Evolutionary conservation across 2,329 filamentous ascomycete species (phyloP).

Genomic region (Dactylellina drechsleri): DNA sequence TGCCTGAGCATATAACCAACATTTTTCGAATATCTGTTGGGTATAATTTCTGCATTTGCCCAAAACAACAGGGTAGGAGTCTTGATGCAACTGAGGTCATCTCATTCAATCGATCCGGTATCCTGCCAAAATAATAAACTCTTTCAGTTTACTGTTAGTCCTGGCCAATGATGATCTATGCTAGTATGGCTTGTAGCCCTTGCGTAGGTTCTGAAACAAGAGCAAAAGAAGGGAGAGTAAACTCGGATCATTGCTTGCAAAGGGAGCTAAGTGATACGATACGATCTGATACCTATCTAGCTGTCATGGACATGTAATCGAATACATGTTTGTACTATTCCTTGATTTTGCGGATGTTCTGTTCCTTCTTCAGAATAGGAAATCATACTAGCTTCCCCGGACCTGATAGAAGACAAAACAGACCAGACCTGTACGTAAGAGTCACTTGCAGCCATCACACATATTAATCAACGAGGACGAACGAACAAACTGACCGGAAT

Average conservation of each 20-base stretch:
- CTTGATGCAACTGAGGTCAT: not conserved
- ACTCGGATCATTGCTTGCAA: constrained; percentile 7
- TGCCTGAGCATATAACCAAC: no score
- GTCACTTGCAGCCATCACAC: constrained; percentile 53
- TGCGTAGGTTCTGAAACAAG: constrained; percentile 11
- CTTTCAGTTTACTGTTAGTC: no score
- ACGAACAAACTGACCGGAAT: constrained; percentile 12
- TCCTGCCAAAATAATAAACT: no score
- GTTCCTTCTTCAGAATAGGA: not conserved
- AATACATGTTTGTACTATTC: no score
- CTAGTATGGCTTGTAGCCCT: constrained; percentile 3
- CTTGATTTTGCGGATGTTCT: not conserved
- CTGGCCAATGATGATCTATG: no score
- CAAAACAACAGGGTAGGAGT: no score
- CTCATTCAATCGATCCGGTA: no score
- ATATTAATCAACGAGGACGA: not conserved
- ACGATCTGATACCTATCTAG: not conserved
- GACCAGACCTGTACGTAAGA: constrained; percentile 29
- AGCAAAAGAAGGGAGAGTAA: not conserved
- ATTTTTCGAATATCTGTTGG: no score
- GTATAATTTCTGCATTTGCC: no score
- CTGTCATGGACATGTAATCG: not conserved
- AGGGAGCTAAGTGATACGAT: constrained; percentile 6
- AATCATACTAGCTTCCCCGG: constrained; percentile 6
- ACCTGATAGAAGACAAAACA: no score